A percentile compares a stretch with the other conserved stretches of the same genome.
Conservation (phyloP, 1,284 basidiomycete genomes). For the Marasmius oreades region DNA sequence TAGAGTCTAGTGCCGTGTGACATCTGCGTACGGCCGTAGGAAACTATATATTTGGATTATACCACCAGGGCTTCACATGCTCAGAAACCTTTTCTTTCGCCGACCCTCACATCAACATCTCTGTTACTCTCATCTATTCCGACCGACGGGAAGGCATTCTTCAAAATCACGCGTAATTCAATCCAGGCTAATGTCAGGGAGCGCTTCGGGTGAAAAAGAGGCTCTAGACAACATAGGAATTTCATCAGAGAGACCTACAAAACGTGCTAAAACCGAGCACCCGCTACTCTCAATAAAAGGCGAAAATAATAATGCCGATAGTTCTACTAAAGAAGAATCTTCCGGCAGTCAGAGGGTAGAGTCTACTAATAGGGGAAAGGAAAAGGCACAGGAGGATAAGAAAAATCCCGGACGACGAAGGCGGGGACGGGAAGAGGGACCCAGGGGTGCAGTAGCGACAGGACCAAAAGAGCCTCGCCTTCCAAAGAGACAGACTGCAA, state of each 20-base stretch:
- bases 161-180: neutral
- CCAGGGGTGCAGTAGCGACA: neutral
- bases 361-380: neutral
- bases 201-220: conserved; percentile 2
- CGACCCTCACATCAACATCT: neutral
- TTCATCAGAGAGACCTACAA: neutral
- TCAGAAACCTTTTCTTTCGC: neutral
- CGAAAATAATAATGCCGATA: neutral
- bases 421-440: conserved; percentile 26
- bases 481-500: conserved; percentile 71
- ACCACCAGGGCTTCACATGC: too few relatives aligned
- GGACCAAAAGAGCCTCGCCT: conserved; percentile 44
- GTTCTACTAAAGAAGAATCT: neutral
- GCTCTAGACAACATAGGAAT: neutral
- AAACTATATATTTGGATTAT: too few relatives aligned
- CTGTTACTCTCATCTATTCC: neutral
- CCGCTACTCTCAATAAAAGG: neutral
- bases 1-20: neutral
- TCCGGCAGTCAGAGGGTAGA: neutral
- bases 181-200: neutral
- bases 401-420: conserved; percentile 27
- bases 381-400: conserved; percentile 21
- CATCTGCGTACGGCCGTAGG: too few relatives aligned
- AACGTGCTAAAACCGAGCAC: conserved; percentile 7
- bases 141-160: neutral